Conservation (phyloP, 345 rosid species). For the Linum tenue region DNA sequence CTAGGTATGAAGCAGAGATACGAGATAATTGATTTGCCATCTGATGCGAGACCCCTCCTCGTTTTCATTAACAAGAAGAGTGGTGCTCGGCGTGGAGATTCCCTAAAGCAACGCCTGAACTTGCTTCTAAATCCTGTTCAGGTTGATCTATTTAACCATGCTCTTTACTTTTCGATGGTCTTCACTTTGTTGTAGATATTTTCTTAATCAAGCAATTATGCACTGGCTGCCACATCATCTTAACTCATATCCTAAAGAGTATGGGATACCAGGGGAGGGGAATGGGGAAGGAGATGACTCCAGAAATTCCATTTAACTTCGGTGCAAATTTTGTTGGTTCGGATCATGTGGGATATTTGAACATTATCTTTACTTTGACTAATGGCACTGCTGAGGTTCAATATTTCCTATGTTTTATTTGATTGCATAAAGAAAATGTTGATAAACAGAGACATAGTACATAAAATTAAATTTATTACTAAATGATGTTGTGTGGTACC, state of each 20-base stretch:
- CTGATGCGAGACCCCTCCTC: slow-evolving; percentile 74
- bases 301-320: background rate
- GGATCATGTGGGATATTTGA: no score
- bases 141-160: slow-evolving; percentile 27
- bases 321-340: no score
- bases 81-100: slow-evolving; percentile 76
- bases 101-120: slow-evolving; percentile 64
- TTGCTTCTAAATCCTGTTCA: slow-evolving; percentile 81
- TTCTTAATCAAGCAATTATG: background rate
- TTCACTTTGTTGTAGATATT: background rate
- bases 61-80: slow-evolving; percentile 89
- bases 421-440: background rate
- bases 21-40: slow-evolving; percentile 65
- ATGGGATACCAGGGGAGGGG: background rate
- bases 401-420: background rate
- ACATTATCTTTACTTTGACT: no score
- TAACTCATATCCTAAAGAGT: background rate
- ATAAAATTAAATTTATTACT: no score
- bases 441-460: background rate
- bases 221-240: background rate
- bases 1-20: slow-evolving; percentile 62
- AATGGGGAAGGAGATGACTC: background rate
- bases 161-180: background rate
- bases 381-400: background rate
- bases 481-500: no score